Evolutionary conservation across 345 rosid genomes (phyloP), one percentile per base, ranked within the genome.

Genomic region (Populus euphratica): DNA sequence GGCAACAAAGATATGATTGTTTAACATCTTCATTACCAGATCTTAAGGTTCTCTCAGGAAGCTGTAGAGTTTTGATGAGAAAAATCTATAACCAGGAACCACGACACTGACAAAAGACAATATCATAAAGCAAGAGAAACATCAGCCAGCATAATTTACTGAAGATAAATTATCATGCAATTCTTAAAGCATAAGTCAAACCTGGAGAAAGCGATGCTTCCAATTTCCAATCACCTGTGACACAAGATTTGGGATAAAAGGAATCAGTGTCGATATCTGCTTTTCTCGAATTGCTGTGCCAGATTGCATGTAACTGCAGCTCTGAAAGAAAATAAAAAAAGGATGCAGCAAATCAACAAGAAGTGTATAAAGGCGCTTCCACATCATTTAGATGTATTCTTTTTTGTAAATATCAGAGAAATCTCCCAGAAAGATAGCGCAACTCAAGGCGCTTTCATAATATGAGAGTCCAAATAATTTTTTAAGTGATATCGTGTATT

Each of bases 181-280:
- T 76, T 68, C 36, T 14, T 54, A 62, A 75, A 72, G 29, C 14
- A 66, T 16, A 54, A 16, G 33, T 79, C 78, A 73, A 82, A 96
- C 97, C 99, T 92, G 89, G 39, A 96, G 88, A 86, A 96, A 87
- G 66, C 82, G 85, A 44, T 76, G 78, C 81, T 84, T 91, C 98
- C 94, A 90, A 74, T 73, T 66, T 69, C 68, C 76, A 44, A 76
- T 76, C 77, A 88, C 85, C 71, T 83, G 86, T 41, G 75, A 79
- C 59, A 89, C 69, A 78, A 92, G 92, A 81, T 87, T 90, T 73
- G 99, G 92, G 72, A 92, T 77, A 84, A 83, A 93, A 43, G 90
- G 87, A 70, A 92, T 79, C 47, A 96, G 84, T 44, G 78, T 66
- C 63, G 84, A 84, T 67, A 87, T 72, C 79, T 84, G 88, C 74